Evolutionary conservation across 1,284 basidiomycete species (phyloP).

Genomic region (Cystobasidium sp.): DNA sequence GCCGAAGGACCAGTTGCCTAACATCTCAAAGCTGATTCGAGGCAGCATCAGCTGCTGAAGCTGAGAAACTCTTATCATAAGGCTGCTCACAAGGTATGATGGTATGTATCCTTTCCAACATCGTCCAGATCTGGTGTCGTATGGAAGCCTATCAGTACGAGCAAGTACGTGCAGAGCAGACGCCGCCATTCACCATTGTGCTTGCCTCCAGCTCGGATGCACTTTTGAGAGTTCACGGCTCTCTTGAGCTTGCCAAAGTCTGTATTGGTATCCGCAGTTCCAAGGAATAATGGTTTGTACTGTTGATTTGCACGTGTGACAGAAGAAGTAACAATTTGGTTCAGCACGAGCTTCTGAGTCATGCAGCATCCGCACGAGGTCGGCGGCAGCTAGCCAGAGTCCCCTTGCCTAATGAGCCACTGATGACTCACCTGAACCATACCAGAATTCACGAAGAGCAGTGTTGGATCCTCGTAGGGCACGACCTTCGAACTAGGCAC

Average conservation of each 20-base stretch:
- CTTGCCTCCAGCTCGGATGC: conserved; percentile 97
- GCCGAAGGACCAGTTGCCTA: conserved; percentile 99
- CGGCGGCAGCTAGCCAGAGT: not conserved
- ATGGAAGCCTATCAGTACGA: not conserved
- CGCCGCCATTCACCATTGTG: conserved; percentile 75
- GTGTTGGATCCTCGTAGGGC: conserved; percentile 85
- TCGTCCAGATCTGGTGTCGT: conserved; percentile 81
- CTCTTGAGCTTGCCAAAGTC: conserved; percentile 86
- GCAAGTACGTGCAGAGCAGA: not conserved
- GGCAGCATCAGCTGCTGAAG: not conserved
- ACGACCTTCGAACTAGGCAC: conserved; percentile 93
- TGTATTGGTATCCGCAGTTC: conserved; percentile 90
- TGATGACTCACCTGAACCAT: conserved; percentile 50
- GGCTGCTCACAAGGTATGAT: conserved; percentile 85
- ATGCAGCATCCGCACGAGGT: not conserved
- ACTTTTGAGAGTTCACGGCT: conserved; percentile 95
- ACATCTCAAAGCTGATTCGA: conserved; percentile 83
- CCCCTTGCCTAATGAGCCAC: not conserved
- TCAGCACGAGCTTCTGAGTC: conserved; percentile 12
- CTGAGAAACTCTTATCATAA: too few relatives aligned
- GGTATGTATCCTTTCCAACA: conserved; percentile 84
- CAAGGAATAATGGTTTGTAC: conserved; percentile 96
- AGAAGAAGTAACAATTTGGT: not conserved
- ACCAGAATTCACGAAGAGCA: conserved; percentile 92
- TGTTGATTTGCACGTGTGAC: conserved; percentile 70